Percentiles rank a stretch among this genome's conserved stretches.
Conservation (phyloP, 176 grass and related monocot genomes). For the Triticum timopheevii region DNA sequence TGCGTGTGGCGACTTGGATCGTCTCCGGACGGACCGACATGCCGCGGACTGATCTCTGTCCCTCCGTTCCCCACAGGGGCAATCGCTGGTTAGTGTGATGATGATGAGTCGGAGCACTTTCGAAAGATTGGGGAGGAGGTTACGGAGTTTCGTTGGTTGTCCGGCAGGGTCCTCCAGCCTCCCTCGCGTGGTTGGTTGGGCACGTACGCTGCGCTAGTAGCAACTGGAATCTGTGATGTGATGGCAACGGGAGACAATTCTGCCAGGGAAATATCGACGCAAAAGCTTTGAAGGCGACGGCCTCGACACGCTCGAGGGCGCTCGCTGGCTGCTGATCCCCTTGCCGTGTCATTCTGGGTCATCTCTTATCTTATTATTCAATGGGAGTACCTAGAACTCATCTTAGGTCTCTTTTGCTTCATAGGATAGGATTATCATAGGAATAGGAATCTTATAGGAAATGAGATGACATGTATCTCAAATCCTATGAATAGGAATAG, state of each 20-base stretch:
- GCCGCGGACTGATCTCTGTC: not conserved
- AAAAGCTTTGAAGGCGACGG: conserved; percentile 21
- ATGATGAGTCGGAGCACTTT: not conserved
- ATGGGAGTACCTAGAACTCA: not conserved
- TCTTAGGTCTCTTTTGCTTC: too few relatives aligned
- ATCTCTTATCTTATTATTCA: not conserved
- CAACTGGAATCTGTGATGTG: not conserved
- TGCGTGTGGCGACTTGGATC: not conserved
- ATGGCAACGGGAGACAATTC: conserved; percentile 8
- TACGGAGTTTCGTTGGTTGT: not conserved
- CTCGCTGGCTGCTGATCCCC: not conserved
- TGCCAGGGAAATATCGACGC: not conserved
- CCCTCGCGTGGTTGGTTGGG: not conserved
- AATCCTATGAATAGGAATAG: too few relatives aligned
- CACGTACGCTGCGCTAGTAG: not conserved
- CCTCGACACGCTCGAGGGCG: not conserved
- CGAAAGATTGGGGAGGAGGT: not conserved
- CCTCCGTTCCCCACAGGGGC: conserved; percentile 8
- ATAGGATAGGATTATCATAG: too few relatives aligned
- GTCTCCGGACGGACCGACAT: not conserved
- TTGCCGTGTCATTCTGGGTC: conserved; percentile 16
- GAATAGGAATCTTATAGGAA: too few relatives aligned
- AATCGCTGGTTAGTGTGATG: not conserved
- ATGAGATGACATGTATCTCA: too few relatives aligned
- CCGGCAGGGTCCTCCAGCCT: too few relatives aligned